Evolutionary conservation across 805 yeast species (phyloP), one percentile per base, ranked within the genome.

Genomic region (Dipodascus albidus): DNA sequence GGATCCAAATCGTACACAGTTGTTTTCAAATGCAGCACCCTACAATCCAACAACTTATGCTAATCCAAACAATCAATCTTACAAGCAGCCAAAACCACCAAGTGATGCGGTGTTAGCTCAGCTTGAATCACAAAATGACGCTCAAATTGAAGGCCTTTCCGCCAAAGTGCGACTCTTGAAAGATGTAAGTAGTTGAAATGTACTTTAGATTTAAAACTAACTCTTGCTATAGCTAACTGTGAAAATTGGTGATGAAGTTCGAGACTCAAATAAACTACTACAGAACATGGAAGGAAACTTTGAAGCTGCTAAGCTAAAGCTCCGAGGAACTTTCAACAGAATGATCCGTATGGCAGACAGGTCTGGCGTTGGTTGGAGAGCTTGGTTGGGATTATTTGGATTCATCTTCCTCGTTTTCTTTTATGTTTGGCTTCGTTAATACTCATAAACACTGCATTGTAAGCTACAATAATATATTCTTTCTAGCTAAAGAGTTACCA

Each of bases 101-200:
- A 70, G 77, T 14, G 84, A 81, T 48, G 68, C 79, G 23, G 72
- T 75, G 53, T 61, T 82, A 59, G 76, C 83, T 20, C 80, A 78
- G 55, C 63, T 84, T 50, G 90, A 84, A 63, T 73, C 83, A 2
- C 90, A 84, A 62, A 77, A 77, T 56, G 85, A 80, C 35, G 83
- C 80, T 54, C 79, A 81, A 52, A 64, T 80, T 58, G 72, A 74
- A 21, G 68, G 74, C 1, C 77, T 84, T 76, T 71, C 76, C 33
- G 73, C 76, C 42, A 80, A 78, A 58, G 74, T 84, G 20, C 67
- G 71, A 50, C 71, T 79, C 24, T 67, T 84, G 53, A 83, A 82
- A 62, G 75, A 75, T 49, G 68, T 67, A 47, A 54, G 69, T 53
- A 50, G 4, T 20, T 15, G n/a, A 19, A 48, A 35, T 50, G 19